Percentiles rank a stretch among this genome's conserved stretches.
Conservation (phyloP, 2,329 filamentous ascomycete genomes). For the Aspergillus transmontanensis region DNA sequence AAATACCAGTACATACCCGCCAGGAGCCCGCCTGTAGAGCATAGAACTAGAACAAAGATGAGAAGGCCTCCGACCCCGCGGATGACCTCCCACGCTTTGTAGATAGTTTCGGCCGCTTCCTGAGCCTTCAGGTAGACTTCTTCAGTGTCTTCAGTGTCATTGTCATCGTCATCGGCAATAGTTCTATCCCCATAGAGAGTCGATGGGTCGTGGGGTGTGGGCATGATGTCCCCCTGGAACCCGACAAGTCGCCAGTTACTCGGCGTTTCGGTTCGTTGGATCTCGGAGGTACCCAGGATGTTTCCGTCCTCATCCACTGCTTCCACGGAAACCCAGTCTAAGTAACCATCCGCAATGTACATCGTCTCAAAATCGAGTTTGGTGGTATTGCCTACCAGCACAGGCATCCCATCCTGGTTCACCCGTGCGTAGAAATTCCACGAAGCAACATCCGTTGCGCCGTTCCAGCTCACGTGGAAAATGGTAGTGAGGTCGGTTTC, state of each 20-base stretch:
- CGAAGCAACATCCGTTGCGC: conserved; percentile 49
- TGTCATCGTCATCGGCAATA: conserved; percentile 15
- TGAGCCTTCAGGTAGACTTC: conserved; percentile 18
- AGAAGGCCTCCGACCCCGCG: conserved; percentile 32
- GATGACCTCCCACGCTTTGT: conserved; percentile 35
- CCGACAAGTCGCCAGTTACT: conserved; percentile 35
- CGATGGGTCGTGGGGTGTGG: conserved; percentile 32
- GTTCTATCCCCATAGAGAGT: conserved; percentile 22
- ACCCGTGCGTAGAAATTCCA: conserved; percentile 39
- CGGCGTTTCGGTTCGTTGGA: conserved; percentile 28
- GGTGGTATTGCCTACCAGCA: conserved; percentile 28
- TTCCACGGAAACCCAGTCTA: conserved; percentile 35
- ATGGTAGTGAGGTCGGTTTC: conserved; percentile 25
- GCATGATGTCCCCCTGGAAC: conserved; percentile 26
- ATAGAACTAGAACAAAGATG: conserved; percentile 30
- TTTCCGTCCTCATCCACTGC: conserved; percentile 30
- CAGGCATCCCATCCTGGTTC: conserved; percentile 24
- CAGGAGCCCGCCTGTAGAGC: conserved; percentile 27
- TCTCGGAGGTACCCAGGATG: conserved; percentile 30
- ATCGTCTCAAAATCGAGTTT: conserved; percentile 43
- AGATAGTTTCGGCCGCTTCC: conserved; percentile 31
- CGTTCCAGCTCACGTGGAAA: conserved; percentile 50
- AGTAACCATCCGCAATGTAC: conserved; percentile 32
- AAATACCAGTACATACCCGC: conserved; percentile 24
- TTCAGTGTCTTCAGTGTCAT: conserved; percentile 5